phyloP scores from a whole-genome alignment of 2,329 filamentous ascomycete genomes.

The Ilyonectria robusta region DNA sequence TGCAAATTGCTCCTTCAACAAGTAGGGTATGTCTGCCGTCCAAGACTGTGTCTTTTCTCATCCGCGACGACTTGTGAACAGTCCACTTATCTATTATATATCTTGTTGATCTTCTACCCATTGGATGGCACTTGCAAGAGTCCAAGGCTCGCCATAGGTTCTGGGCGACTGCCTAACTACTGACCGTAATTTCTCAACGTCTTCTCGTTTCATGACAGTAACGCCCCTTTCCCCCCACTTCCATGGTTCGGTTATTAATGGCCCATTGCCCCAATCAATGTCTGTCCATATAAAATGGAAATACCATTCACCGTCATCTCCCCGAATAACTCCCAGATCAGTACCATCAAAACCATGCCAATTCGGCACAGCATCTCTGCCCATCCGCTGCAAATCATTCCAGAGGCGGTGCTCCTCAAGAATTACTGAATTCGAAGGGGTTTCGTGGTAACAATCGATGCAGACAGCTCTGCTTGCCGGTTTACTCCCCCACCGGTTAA shows the following conservation, averaged over 20 bases:
- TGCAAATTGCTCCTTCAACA: too few species aligned
- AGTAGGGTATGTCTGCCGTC: too few species aligned
- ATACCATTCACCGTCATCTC: neutral
- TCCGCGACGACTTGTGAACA: too few species aligned
- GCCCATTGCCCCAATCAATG: slow-evolving; percentile 6
- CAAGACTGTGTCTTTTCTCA: too few species aligned
- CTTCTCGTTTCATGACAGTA: slow-evolving; percentile 4
- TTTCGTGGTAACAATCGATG: slow-evolving; percentile 17
- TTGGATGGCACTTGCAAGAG: neutral
- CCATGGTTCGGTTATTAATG: slow-evolving; percentile 5
- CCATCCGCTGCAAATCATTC: slow-evolving; percentile 14
- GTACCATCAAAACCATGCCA: neutral
- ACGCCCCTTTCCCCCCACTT: slow-evolving; percentile 15
- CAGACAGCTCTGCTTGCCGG: slow-evolving; percentile 14
- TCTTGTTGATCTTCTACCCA: too few species aligned
- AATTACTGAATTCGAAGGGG: neutral
- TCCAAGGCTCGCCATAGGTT: neutral
- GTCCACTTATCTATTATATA: too few species aligned
- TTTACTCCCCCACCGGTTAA: slow-evolving; percentile 15
- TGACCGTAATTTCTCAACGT: neutral
- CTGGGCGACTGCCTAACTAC: neutral
- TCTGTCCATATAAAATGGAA: neutral
- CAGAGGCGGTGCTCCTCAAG: slow-evolving; percentile 6
- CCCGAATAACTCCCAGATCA: slow-evolving; percentile 5
- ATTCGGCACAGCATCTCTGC: neutral